phyloP scores from a whole-genome alignment of 1,284 basidiomycete genomes.

The Cerioporus squamosus region DNA sequence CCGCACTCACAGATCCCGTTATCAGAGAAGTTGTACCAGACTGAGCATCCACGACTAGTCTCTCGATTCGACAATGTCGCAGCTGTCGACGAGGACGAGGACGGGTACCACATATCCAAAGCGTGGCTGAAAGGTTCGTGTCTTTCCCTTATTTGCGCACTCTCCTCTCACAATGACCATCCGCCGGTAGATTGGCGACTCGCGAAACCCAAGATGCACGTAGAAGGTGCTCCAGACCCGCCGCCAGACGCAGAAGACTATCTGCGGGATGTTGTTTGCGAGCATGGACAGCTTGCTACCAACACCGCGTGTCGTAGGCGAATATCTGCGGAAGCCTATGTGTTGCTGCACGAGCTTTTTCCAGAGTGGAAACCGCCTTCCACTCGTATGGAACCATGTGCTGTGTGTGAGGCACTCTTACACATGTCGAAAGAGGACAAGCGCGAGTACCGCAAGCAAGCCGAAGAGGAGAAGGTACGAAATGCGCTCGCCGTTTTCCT shows the following conservation, averaged over 20 bases:
- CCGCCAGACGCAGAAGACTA: slow-evolving; percentile 64
- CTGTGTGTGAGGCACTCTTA: slow-evolving; percentile 59
- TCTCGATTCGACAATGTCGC: slow-evolving; percentile 58
- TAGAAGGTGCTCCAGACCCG: slow-evolving; percentile 56
- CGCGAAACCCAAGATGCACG: slow-evolving; percentile 76
- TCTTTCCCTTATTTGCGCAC: neutral
- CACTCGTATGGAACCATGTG: slow-evolving; percentile 56
- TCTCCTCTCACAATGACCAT: neutral
- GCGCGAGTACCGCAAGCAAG: slow-evolving; percentile 58
- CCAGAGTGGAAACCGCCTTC: slow-evolving; percentile 65
- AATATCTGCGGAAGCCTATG: slow-evolving; percentile 64
- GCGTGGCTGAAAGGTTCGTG: slow-evolving; percentile 71
- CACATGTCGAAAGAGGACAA: slow-evolving; percentile 62
- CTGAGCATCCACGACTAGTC: slow-evolving; percentile 64
- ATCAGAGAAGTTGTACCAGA: slow-evolving; percentile 68
- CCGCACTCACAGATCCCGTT: neutral
- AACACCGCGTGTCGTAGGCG: slow-evolving; percentile 57
- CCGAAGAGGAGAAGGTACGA: slow-evolving; percentile 75
- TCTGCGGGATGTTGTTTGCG: slow-evolving; percentile 63
- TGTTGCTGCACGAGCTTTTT: slow-evolving; percentile 60
- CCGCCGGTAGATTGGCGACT: slow-evolving; percentile 68
- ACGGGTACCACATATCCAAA: slow-evolving; percentile 78
- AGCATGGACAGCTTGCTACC: slow-evolving; percentile 64
- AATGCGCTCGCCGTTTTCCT: neutral
- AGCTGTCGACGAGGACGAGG: slow-evolving; percentile 44